Conservation (phyloP, 345 rosid species). For the Viola odorata region DNA sequence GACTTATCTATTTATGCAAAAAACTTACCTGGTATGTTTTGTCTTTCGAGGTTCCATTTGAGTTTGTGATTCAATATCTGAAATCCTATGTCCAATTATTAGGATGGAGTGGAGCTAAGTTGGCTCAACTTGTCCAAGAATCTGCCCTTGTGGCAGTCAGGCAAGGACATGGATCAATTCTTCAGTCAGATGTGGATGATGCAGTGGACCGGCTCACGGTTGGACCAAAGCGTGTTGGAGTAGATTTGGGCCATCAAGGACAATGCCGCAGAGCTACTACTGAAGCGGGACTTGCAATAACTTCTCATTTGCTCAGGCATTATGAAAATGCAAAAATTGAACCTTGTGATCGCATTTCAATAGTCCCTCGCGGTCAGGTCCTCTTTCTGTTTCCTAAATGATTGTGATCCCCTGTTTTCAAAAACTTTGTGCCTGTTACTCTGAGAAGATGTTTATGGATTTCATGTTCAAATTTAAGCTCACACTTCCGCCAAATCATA, state of each 20-base stretch:
- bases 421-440: background rate
- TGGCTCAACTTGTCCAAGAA: constrained; percentile 89
- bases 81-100: constrained; percentile 20
- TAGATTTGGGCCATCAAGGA: constrained; percentile 73
- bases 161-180: constrained; percentile 63
- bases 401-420: constrained; percentile 4
- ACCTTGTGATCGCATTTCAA: constrained; percentile 78
- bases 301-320: constrained; percentile 72
- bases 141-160: constrained; percentile 96
- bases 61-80: constrained; percentile 12
- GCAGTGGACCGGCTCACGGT: constrained; percentile 94
- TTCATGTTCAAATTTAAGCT: no score
- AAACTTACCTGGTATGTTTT: constrained; percentile 72
- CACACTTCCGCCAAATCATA: no score
- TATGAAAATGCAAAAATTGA: constrained; percentile 76
- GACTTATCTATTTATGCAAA: constrained; percentile 74
- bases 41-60: constrained; percentile 10
- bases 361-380: constrained; percentile 89
- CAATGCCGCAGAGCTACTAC: constrained; percentile 91
- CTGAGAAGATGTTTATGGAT: background rate
- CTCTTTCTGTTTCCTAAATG: constrained; percentile 25
- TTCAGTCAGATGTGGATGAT: constrained; percentile 76
- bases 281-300: constrained; percentile 87
- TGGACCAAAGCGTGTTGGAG: constrained; percentile 80
- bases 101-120: constrained; percentile 93